phyloP scores from a whole-genome alignment of 371 early-diverging fungal species.

The Mucor circinelloides region DNA sequence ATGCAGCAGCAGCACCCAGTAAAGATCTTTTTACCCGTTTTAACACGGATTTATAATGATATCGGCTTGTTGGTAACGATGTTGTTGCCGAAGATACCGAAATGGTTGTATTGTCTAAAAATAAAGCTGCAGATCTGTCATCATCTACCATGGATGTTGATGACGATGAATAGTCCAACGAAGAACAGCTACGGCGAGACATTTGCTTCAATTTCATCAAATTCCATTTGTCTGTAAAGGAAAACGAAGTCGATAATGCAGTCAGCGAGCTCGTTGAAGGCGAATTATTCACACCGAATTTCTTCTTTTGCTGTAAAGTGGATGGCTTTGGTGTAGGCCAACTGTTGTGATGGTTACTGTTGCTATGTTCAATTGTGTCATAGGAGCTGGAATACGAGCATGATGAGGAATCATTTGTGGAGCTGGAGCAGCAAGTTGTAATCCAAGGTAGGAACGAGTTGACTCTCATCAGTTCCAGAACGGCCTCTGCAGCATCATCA shows the following conservation, averaged over 20 bases:
- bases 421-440: conserved; percentile 1
- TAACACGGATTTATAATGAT: conserved; percentile 23
- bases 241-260: conserved; percentile 8
- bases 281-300: conserved; percentile 1
- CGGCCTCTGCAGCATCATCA: conserved; percentile 37
- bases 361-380: not conserved
- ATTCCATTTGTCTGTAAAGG: conserved; percentile 19
- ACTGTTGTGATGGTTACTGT: conserved; percentile 1
- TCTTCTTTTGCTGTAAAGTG: not conserved
- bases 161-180: conserved; percentile 1
- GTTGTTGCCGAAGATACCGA: conserved; percentile 17
- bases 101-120: not conserved
- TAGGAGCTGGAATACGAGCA: not conserved
- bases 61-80: conserved; percentile 5
- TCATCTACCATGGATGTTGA: not conserved
- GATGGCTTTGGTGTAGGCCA: not conserved
- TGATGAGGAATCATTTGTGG: conserved; percentile 3
- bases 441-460: conserved; percentile 52
- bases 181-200: conserved; percentile 24
- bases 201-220: conserved; percentile 18
- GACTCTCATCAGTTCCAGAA: conserved; percentile 50
- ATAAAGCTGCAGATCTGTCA: conserved; percentile 1
- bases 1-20: not conserved
- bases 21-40: conserved; percentile 20
- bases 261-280: conserved; percentile 2